Base-by-base conservation (phyloP, 1,284 basidiomycete species). In the Ustilago hordei region DNA sequence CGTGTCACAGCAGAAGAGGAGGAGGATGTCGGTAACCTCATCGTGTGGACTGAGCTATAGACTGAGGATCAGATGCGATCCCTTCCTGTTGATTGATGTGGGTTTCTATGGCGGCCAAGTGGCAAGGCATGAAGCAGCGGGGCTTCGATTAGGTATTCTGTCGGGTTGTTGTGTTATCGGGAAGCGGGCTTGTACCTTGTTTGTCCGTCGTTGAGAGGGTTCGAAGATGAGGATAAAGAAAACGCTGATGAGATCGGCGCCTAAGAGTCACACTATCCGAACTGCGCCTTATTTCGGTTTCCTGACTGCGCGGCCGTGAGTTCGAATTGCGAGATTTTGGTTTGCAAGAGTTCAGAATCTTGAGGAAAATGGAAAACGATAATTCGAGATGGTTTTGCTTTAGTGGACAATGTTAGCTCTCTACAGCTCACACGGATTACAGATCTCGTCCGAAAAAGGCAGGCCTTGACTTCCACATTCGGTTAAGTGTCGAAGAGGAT, bases 261-360 rank as follows among this genome's bases (percentile, higher is more conserved):
- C 12, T 23, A 59, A 60, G 62, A 64, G 67, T 64, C 67, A 60
- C 54, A 55, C 53, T 34, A 58, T 48, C 57, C 39, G 34, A 57
- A 67, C 65, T 68, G 70, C 64, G 68, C 68, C 54, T 70, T 61
- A 55, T 19, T 60, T 70, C 54, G 47, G 38, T n/a, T 61, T 54
- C 15, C 31, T 52, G 59, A 60, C 34, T 48, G 38, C 23, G 39
- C 55, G 39, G 34, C 31, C 28, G 1, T 32, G 48, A 48, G 7
- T 28, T 62, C 68, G 62, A 70, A 35, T 39, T 52, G 62, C 68
- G 60, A 59, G 41, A 1, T 13, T 55, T 50, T 19, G 28, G 38
- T 55, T 39, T 28, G 9, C 17, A 35, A n/a, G n/a, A 35, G 52
- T 54, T 36, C 52, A 12, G 50, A 41, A n/a, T 41, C 39, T 41